phyloP scores from a whole-genome alignment of 805 yeast genomes.

The Ogataea chonburiensis region DNA sequence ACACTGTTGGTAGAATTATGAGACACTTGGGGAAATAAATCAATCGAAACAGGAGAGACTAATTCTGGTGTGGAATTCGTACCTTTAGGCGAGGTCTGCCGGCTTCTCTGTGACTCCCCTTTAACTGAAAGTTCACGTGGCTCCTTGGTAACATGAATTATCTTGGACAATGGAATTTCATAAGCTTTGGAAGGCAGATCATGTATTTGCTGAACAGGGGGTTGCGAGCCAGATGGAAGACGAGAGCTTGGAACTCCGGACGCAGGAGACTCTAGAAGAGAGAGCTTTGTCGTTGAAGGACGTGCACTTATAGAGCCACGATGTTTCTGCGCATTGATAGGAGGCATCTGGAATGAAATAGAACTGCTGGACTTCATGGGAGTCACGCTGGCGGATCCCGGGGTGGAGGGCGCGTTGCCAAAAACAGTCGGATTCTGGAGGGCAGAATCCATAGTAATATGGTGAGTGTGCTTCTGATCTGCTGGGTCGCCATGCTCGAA shows the following conservation, averaged over 20 bases:
- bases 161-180: slow-evolving; percentile 1
- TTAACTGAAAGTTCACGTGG: slow-evolving; percentile 1
- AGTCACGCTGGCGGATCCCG: slow-evolving; percentile 12
- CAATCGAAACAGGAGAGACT: slow-evolving; percentile 23
- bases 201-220: slow-evolving; percentile 6
- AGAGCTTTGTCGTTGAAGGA: slow-evolving; percentile 41
- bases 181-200: slow-evolving; percentile 2
- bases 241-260: slow-evolving; percentile 31
- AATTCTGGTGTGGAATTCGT: slow-evolving; percentile 12
- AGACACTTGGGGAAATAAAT: slow-evolving; percentile 15
- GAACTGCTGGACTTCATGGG: slow-evolving; percentile 27
- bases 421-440: too few relatives aligned
- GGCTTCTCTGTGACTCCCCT: slow-evolving; percentile 5
- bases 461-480: too few relatives aligned
- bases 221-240: slow-evolving; percentile 25
- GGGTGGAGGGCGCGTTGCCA: background rate
- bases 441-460: too few relatives aligned
- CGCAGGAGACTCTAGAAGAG: slow-evolving; percentile 24
- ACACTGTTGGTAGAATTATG: slow-evolving; percentile 1
- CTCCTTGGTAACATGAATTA: slow-evolving; percentile 3
- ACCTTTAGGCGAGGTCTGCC: slow-evolving; percentile 6
- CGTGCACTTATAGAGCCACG: slow-evolving; percentile 58
- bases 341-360: slow-evolving; percentile 49
- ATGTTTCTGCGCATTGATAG: slow-evolving; percentile 41
- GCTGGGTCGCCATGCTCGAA: slow-evolving; percentile 5